Percentiles rank a stretch among this genome's conserved stretches.
Evolutionary conservation across 1,284 basidiomycete genomes (phyloP).

Genomic region (Takashimella tepidaria): DNA sequence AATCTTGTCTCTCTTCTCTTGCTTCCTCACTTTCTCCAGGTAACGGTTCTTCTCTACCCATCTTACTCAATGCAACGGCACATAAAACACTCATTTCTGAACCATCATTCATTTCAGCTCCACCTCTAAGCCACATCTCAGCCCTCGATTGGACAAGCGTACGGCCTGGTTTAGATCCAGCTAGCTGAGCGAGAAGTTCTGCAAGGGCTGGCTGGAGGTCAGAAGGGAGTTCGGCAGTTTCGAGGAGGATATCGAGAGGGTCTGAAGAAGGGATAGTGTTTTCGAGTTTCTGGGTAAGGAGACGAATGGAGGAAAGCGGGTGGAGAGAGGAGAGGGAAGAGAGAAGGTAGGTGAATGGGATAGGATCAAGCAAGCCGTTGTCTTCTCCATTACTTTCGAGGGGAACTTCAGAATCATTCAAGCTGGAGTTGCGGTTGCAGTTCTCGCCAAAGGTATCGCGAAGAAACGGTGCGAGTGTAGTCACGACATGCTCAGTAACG

Average conservation of each 20-base stretch:
- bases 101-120: constrained; percentile 37
- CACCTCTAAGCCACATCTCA: constrained; percentile 33
- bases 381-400: too few relatives aligned
- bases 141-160: constrained; percentile 55
- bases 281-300: constrained; percentile 21
- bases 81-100: constrained; percentile 50
- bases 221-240: constrained; percentile 38
- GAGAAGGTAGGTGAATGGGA: constrained; percentile 26
- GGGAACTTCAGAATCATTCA: too few relatives aligned
- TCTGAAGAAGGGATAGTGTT: constrained; percentile 11
- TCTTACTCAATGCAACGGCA: constrained; percentile 70
- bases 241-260: constrained; percentile 33
- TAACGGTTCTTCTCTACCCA: constrained; percentile 56
- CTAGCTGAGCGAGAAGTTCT: constrained; percentile 65
- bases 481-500: too few relatives aligned
- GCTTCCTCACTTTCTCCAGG: constrained; percentile 50
- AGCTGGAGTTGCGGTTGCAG: too few relatives aligned
- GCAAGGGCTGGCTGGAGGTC: constrained; percentile 53
- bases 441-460: constrained; percentile 11
- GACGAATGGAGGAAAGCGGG: constrained; percentile 15
- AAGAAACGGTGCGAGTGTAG: constrained; percentile 13
- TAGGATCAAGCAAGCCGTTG: constrained; percentile 9
- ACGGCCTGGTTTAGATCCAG: constrained; percentile 66
- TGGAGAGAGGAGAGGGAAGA: constrained; percentile 28
- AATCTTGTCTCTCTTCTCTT: constrained; percentile 10